These are phyloP conservation scores for Solanum etuberosum DNA, from an alignment of 257 asterid genomes.

Conservation along the genomic window DNA sequence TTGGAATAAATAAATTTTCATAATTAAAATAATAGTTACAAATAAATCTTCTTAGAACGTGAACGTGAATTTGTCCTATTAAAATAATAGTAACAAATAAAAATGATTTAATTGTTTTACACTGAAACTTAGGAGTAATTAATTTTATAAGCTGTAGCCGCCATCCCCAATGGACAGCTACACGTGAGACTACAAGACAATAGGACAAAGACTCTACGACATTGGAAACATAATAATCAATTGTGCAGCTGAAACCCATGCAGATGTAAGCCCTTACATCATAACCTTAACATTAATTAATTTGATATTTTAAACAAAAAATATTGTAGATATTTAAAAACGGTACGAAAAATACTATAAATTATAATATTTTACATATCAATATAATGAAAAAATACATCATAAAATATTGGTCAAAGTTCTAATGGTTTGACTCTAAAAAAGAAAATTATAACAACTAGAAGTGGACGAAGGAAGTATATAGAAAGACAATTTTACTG, in stretches of 20 bases:
- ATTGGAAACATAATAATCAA: background rate
- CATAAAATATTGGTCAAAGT: rapidly evolving
- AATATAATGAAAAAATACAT: too few species aligned
- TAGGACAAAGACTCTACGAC: background rate
- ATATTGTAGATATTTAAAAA: too few species aligned
- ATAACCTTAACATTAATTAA: background rate
- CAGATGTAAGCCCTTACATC: background rate
- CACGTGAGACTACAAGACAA: background rate
- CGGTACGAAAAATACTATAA: too few species aligned
- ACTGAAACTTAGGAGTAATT: too few species aligned
- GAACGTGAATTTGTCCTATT: too few species aligned
- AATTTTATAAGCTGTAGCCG: background rate
- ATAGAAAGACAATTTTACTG: too few species aligned
- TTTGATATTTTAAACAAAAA: background rate
- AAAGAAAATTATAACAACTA: too few species aligned
- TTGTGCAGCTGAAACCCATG: background rate
- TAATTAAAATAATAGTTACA: too few species aligned
- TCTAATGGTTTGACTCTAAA: too few species aligned
- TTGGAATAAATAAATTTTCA: background rate
- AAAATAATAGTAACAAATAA: too few species aligned
- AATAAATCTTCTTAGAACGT: background rate
- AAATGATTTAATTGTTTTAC: background rate
- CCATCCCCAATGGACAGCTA: background rate
- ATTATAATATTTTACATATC: background rate
- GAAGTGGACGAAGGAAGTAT: too few species aligned